Conservation (phyloP, 805 yeast genomes). For the Yarrowia sp. region DNA sequence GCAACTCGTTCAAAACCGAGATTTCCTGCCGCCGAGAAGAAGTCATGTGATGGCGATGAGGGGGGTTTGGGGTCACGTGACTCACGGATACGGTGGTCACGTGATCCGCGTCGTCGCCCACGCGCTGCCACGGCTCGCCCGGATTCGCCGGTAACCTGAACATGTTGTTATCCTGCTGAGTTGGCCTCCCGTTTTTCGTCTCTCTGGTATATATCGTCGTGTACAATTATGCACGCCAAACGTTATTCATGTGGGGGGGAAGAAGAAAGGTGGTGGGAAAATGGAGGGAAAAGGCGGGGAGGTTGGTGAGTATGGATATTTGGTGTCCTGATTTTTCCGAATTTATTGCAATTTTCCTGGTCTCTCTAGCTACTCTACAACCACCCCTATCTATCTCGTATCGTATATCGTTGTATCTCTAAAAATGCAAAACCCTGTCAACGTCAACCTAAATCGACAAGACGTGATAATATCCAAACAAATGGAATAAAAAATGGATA, state of each 20-base stretch:
- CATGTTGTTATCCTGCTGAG: slow-evolving; percentile 17
- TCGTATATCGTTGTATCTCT: not conserved
- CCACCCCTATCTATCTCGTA: not conserved
- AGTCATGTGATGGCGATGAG: not conserved
- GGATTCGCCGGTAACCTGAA: slow-evolving; percentile 32
- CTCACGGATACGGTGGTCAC: too few species aligned
- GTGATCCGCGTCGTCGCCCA: not conserved
- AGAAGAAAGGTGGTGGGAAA: not conserved
- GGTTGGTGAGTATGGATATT: too few species aligned
- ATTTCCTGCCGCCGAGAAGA: not conserved
- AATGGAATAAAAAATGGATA: not conserved
- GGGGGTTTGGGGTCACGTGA: not conserved
- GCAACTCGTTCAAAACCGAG: slow-evolving; percentile 4
- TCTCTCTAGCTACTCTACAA: too few species aligned
- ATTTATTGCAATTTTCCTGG: not conserved
- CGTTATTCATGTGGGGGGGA: not conserved
- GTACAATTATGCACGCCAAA: slow-evolving; percentile 1
- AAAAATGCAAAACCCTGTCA: slow-evolving; percentile 3
- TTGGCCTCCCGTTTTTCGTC: not conserved
- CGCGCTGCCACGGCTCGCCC: slow-evolving; percentile 1
- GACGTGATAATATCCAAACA: not conserved
- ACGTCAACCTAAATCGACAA: not conserved
- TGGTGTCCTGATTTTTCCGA: not conserved
- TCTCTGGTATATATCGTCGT: not conserved
- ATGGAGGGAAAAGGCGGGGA: not conserved